Evolutionary conservation across 768 basidiomycete species (phyloP).

Genomic region (Chlorophyllum brunneum): DNA sequence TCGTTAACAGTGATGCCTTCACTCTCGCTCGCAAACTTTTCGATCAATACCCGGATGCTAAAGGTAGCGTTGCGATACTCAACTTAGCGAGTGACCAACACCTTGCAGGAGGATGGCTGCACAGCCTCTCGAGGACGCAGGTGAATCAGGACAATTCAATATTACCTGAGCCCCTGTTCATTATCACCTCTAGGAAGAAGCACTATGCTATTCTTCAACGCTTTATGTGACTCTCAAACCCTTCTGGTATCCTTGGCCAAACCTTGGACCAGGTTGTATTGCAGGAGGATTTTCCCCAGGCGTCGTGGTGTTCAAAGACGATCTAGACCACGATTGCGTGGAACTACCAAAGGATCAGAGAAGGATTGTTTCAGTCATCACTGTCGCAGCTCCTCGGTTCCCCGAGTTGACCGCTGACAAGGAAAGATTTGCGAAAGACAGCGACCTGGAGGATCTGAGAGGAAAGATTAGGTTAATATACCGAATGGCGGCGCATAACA

Average conservation of each 20-base stretch:
- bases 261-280: conserved; percentile 34
- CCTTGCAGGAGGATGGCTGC: conserved; percentile 30
- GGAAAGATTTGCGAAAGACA: conserved; percentile 19
- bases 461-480: conserved; percentile 41
- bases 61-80: conserved; percentile 29
- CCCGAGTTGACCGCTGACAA: conserved; percentile 26
- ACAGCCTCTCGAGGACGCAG: conserved; percentile 27
- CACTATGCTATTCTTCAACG: conserved; percentile 45
- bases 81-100: conserved; percentile 35
- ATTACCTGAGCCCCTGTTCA: background rate
- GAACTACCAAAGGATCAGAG: conserved; percentile 29
- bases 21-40: conserved; percentile 29
- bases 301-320: conserved; percentile 44
- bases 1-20: conserved; percentile 37
- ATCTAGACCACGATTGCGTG: conserved; percentile 37
- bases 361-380: conserved; percentile 39
- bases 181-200: conserved; percentile 33
- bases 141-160: conserved; percentile 15
- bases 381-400: conserved; percentile 38
- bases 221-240: conserved; percentile 37
- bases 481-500: conserved; percentile 37
- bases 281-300: conserved; percentile 41
- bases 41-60: conserved; percentile 19
- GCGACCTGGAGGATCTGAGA: conserved; percentile 31
- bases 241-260: conserved; percentile 44